phyloP scores from a whole-genome alignment of 371 early-diverging fungal species.

The Blakeslea trispora region DNA sequence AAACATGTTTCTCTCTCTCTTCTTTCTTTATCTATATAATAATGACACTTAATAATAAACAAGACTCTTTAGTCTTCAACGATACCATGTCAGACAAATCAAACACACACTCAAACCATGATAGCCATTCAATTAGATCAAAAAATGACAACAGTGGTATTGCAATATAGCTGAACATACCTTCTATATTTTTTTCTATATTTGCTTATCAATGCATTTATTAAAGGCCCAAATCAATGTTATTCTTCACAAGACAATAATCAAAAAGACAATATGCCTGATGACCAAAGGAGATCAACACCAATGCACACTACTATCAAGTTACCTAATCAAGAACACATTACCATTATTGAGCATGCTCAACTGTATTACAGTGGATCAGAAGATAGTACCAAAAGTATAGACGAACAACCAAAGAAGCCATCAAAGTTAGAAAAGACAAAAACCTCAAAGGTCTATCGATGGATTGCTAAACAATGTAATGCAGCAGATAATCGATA shows the following conservation, averaged over 20 bases:
- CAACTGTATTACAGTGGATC: slow-evolving; percentile 2
- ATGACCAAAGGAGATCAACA: not conserved
- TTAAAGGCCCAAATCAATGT: slow-evolving; percentile 1
- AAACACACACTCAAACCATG: not conserved
- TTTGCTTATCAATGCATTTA: too few species aligned
- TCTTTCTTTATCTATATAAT: slow-evolving; percentile 1
- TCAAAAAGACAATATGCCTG: not conserved
- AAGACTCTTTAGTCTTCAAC: not conserved
- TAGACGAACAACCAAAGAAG: not conserved
- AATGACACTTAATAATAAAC: not conserved
- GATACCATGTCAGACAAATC: not conserved
- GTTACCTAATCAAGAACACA: slow-evolving; percentile 21
- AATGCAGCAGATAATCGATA: slow-evolving; percentile 20
- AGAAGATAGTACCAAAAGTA: not conserved
- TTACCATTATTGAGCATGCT: slow-evolving; percentile 21
- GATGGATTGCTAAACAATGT: slow-evolving; percentile 17
- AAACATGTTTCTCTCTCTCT: not conserved
- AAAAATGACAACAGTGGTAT: too few species aligned
- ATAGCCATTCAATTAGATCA: not conserved
- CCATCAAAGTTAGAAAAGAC: slow-evolving; percentile 7
- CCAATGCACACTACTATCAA: not conserved
- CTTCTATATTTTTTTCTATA: too few species aligned
- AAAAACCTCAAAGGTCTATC: slow-evolving; percentile 7
- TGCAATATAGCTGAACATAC: too few species aligned
- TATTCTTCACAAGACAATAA: not conserved